Base-by-base conservation (phyloP, 2,329 filamentous ascomycete species). In the Epichloe sp. region DNA sequence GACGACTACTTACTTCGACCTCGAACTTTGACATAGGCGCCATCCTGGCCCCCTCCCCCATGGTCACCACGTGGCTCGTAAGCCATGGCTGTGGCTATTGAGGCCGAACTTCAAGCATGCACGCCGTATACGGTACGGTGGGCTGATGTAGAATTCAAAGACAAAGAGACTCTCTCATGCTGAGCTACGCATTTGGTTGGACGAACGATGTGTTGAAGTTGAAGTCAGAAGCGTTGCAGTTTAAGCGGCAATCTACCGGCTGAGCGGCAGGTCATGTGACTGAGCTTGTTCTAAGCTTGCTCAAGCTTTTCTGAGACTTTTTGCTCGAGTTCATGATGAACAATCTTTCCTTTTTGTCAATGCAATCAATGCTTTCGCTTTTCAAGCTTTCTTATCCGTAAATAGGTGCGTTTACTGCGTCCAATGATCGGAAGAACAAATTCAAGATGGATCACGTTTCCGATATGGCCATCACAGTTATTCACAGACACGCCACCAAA, bases 41-140 rank as follows among this genome's bases (percentile, higher is more conserved):
- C 70, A 58, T 75, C 71, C 52, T 71, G 67, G 7, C 68, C 68
- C 17, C 66, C 64, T 44, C 65, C 70, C 53, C 68, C 70, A 58
- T 72, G 68, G 57, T 76, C 74, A 60, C 74, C 71, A 56, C 75
- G 71, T 63, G 73, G 71, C 68, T 77, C 74, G 62, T 76, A 77
- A 60, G 75, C 71, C 75, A 78, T 78, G 51, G 57, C 58, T 56
- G 31, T 21, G 47, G 46, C 41, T 44, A 47, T 17, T 31, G 23
- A 47, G 31, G 17, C 47, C 43, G n/a, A 50, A 26, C 8, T 44
- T 49, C 43, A 42, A 37, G 42, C 52, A 54, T 54, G 43, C 26
- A 50, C 38, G 52, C 48, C 49, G 21, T 44, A n/a, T 36, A 37
- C 40, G 48, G 31, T 36, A 23, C 35, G 48, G 31, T 21, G 41